These are phyloP conservation scores for Trichoderma endophyticum DNA, from an alignment of 2,329 filamentous ascomycete genomes.

Conservation along the genomic window DNA sequence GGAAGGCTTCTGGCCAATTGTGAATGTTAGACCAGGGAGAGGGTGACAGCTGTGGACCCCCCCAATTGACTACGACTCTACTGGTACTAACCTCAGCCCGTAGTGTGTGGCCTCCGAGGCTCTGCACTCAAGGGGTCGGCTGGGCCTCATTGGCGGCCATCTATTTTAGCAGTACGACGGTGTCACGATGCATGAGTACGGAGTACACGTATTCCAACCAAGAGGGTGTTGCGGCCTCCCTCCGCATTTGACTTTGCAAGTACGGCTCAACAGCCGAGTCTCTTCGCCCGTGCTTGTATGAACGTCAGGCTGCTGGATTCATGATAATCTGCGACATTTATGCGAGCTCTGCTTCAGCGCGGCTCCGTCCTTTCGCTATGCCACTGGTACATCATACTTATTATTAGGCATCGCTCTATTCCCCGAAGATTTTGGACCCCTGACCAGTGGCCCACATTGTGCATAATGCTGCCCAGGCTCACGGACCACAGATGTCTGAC, in stretches of 20 bases:
- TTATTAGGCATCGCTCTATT: not conserved
- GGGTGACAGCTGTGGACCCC: constrained; percentile 12
- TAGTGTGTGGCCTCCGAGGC: constrained; percentile 13
- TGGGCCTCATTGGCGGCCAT: constrained; percentile 17
- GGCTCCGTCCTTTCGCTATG: not conserved
- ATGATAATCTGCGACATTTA: not conserved
- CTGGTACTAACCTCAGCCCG: constrained; percentile 5
- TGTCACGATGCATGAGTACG: not conserved
- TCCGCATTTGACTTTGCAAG: not conserved
- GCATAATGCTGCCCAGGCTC: not conserved
- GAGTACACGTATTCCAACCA: not conserved
- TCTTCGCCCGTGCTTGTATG: not conserved
- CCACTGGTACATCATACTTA: not conserved
- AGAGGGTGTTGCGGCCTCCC: not conserved
- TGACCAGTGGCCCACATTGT: not conserved
- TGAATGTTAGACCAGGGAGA: not conserved
- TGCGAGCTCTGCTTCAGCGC: not conserved
- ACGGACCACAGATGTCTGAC: not conserved
- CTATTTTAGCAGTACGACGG: not conserved
- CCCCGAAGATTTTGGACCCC: not conserved
- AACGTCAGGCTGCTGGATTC: not conserved
- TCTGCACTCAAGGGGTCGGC: constrained; percentile 5
- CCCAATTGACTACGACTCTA: constrained; percentile 2
- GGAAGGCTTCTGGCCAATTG: constrained; percentile 14
- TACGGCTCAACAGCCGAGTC: not conserved